phyloP scores from a whole-genome alignment of 2,329 filamentous ascomycete genomes.

The Daldinia sp. region DNA sequence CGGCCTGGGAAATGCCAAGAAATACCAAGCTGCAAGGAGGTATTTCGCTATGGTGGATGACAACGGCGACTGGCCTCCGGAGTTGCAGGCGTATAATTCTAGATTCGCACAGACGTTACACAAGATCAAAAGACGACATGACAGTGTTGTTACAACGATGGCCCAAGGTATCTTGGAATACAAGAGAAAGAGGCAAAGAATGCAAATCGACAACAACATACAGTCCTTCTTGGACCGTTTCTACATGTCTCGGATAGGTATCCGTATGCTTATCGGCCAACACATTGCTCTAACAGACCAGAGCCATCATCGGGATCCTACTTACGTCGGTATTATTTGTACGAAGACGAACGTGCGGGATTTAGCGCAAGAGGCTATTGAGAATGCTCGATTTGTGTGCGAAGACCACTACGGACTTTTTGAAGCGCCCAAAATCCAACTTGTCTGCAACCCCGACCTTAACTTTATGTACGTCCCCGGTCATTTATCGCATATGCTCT shows the following conservation, averaged over 20 bases:
- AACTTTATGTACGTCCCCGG: constrained; percentile 99
- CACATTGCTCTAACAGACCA: constrained; percentile 97
- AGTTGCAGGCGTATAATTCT: constrained; percentile 93
- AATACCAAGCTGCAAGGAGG: constrained; percentile 67
- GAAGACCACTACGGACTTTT: constrained; percentile 98
- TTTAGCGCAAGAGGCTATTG: constrained; percentile 94
- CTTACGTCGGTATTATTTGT: constrained; percentile 98
- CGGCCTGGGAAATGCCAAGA: constrained; percentile 55
- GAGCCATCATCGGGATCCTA: constrained; percentile 84
- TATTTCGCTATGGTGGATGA: constrained; percentile 96
- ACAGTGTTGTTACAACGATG: constrained; percentile 97
- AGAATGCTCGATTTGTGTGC: constrained; percentile 98
- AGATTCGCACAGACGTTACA: constrained; percentile 88
- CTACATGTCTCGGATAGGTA: constrained; percentile 99
- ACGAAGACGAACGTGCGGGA: constrained; percentile 97
- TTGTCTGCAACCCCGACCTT: constrained; percentile 92
- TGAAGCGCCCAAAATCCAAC: constrained; percentile 93
- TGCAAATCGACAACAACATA: constrained; percentile 98
- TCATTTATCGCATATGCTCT: constrained; percentile 99
- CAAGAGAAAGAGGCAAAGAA: constrained; percentile 93
- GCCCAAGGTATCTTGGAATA: constrained; percentile 98
- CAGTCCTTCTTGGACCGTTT: constrained; percentile 98
- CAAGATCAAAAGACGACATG: constrained; percentile 94
- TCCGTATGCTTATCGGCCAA: constrained; percentile 98
- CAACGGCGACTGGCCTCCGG: constrained; percentile 87